Conservation (phyloP, 305 asterid species). For the Fraxinus latifolia region DNA sequence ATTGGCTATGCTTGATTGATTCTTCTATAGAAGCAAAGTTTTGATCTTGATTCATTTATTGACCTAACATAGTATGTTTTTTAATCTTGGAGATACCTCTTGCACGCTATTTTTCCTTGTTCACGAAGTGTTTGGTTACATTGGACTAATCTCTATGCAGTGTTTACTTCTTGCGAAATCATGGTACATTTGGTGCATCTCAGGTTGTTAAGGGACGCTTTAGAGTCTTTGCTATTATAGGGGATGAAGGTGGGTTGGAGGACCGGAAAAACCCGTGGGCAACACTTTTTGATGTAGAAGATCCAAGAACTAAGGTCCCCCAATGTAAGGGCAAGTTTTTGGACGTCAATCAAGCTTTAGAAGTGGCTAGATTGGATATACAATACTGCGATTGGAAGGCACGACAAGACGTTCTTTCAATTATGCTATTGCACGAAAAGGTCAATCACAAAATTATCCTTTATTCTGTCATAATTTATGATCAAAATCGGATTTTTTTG, state of each 20-base stretch:
- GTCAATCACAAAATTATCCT: conserved; percentile 25
- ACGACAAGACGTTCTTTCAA: conserved; percentile 72
- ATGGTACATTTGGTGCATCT: conserved; percentile 22
- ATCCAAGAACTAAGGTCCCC: conserved; percentile 71
- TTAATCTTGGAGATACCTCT: neutral
- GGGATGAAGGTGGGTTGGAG: conserved; percentile 54
- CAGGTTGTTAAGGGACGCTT: conserved; percentile 65
- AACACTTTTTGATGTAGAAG: conserved; percentile 70
- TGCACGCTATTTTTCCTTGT: neutral
- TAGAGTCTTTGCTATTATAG: conserved; percentile 63
- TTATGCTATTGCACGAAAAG: conserved; percentile 87
- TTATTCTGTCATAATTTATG: neutral
- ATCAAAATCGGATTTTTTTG: neutral
- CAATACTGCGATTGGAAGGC: conserved; percentile 92
- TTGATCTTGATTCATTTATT: neutral
- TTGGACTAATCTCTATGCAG: neutral
- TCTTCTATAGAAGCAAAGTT: neutral
- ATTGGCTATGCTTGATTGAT: neutral
- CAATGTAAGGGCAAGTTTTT: conserved; percentile 64
- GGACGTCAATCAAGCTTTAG: conserved; percentile 70
- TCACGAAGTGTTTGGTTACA: neutral
- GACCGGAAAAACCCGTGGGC: conserved; percentile 63
- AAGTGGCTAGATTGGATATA: conserved; percentile 74
- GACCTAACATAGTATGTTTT: neutral
- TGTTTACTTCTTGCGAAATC: neutral